A percentile compares a stretch with the other conserved stretches of the same genome.
Evolutionary conservation across 441 rosid genomes (phyloP).

Genomic region (Francoa sonchifolia): DNA sequence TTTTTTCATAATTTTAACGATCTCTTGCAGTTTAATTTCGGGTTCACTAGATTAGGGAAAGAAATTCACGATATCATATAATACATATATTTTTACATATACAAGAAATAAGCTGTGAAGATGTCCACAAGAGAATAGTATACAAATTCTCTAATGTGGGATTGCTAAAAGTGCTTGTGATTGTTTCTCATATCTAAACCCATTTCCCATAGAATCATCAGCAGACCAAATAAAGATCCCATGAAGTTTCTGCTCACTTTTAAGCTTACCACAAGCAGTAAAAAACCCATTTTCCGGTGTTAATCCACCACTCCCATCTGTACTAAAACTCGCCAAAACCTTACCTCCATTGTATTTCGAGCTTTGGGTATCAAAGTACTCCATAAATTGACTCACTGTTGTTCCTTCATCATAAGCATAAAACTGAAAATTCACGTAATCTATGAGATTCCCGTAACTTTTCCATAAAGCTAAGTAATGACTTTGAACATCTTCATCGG

Average conservation of each 20-base stretch:
- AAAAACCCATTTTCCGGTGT: conserved; percentile 25
- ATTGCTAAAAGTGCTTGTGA: conserved; percentile 27
- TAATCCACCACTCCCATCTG: conserved; percentile 27
- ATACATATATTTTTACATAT: too few relatives aligned
- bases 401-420: conserved; percentile 30
- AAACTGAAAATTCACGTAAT: conserved; percentile 36
- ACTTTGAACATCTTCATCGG: conserved; percentile 25
- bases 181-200: conserved; percentile 27
- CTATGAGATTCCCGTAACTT: conserved; percentile 26
- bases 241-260: conserved; percentile 21
- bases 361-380: conserved; percentile 24
- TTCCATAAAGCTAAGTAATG: conserved; percentile 36
- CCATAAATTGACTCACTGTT: conserved; percentile 22
- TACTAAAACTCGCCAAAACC: conserved; percentile 27
- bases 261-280: conserved; percentile 28
- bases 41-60: too few relatives aligned
- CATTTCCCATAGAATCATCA: conserved; percentile 24
- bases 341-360: conserved; percentile 27
- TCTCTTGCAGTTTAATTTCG: too few relatives aligned
- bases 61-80: too few relatives aligned
- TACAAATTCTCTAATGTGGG: conserved; percentile 18
- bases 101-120: too few relatives aligned
- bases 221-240: conserved; percentile 36
- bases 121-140: too few relatives aligned
- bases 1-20: too few relatives aligned